These are phyloP conservation scores for Ochetophila trinervis DNA, from an alignment of 306 rosid species.

Conservation along the genomic window DNA sequence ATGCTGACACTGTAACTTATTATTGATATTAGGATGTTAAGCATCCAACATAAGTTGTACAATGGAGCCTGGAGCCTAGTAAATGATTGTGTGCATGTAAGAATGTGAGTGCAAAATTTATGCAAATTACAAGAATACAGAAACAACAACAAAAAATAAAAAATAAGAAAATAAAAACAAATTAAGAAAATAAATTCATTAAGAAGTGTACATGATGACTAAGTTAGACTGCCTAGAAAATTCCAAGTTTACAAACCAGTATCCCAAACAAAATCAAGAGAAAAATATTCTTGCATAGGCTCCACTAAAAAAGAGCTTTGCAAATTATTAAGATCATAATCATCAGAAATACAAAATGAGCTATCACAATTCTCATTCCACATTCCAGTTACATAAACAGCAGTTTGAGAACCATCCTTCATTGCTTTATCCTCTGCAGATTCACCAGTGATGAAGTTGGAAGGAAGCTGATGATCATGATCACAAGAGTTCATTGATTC, in stretches of 20 bases:
- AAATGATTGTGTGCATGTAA: too few relatives aligned
- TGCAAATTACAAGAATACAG: too few relatives aligned
- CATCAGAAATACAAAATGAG: conserved; percentile 24
- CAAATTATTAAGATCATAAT: conserved; percentile 6
- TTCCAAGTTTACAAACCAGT: conserved; percentile 19
- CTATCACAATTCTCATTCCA: conserved; percentile 13
- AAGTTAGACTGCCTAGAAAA: too few relatives aligned
- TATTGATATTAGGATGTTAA: too few relatives aligned
- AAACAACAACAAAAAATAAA: too few relatives aligned
- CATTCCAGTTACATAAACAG: neutral
- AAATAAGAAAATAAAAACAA: too few relatives aligned
- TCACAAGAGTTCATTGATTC: conserved; percentile 5
- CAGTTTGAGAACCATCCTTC: neutral
- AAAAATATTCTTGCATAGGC: conserved; percentile 19
- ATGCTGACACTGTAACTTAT: too few relatives aligned
- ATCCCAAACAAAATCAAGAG: conserved; percentile 25
- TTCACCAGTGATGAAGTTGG: neutral
- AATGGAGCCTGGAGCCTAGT: too few relatives aligned
- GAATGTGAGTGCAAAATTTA: too few relatives aligned
- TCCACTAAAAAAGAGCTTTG: conserved; percentile 11
- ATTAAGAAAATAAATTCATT: too few relatives aligned
- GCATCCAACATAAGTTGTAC: too few relatives aligned
- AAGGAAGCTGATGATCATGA: neutral
- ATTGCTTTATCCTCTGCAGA: conserved; percentile 2
- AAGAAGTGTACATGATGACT: too few relatives aligned